Evolutionary conservation across 805 yeast species (phyloP).

Genomic region (Sugiyamaella marilandica): DNA sequence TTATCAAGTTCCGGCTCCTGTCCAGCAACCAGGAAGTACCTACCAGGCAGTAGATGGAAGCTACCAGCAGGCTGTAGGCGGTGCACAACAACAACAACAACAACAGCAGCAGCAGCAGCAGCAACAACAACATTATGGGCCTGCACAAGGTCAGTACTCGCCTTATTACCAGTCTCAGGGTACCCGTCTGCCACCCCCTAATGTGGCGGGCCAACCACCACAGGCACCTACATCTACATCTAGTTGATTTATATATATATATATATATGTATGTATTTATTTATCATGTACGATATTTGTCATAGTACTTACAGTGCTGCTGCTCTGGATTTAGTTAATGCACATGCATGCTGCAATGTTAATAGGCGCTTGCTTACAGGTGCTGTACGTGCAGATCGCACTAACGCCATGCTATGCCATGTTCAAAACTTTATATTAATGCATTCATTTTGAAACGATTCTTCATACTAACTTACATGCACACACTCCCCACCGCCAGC

Average conservation of each 20-base stretch:
- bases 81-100: neutral
- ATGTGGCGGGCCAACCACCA: neutral
- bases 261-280: neutral
- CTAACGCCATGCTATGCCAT: conserved; percentile 1
- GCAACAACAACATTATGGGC: neutral
- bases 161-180: neutral
- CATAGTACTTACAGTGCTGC: no score
- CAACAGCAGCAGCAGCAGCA: neutral
- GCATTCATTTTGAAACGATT: neutral
- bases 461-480: neutral
- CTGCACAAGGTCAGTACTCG: conserved; percentile 1
- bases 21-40: neutral
- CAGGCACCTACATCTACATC: neutral
- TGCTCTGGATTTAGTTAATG: no score
- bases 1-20: neutral
- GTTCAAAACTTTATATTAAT: neutral
- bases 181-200: neutral
- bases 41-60: neutral
- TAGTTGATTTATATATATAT: neutral
- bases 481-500: no score
- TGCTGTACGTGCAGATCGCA: conserved; percentile 1
- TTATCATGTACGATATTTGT: neutral
- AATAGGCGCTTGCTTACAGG: neutral
- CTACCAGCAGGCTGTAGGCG: neutral
- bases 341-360: no score